Base-by-base conservation (phyloP, 2,329 filamentous ascomycete genomes). In the Aurifilum marmelostoma region DNA sequence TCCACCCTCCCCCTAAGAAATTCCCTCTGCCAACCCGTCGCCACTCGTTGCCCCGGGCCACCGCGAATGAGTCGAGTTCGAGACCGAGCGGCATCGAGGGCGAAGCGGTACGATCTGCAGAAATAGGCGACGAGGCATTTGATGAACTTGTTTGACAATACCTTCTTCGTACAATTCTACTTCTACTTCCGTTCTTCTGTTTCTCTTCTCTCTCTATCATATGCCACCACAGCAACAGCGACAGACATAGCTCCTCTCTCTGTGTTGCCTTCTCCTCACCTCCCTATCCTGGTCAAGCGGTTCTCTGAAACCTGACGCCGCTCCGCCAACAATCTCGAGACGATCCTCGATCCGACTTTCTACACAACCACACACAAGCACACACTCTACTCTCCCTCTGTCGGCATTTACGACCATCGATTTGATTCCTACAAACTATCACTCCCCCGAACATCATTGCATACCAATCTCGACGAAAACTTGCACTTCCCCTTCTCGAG, bases 221-320 rank as follows among this genome's bases (percentile, higher is more conserved):
- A 41, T 41, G 34, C 34, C 32, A 54, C 34, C 12, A 58, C 32
- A 63, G 29, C 58, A 41, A 32, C 58, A 70, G 64, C 54, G 58
- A 63, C 41, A 50, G 66, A 61, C 58, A 62, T 66, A 43, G 56
- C 67, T 68, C 65, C 56, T 54, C 63, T 60, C 63, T 29, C 61
- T 59, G 59, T 56, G 43, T 54, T 59, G 60, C 63, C 65, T 65
- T 54, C 68, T 65, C 50, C 68, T 70, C 68, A 65, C 69, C 63
- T 68, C 50, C 67, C 64, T 66, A 70, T 70, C 66, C 66, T 56
- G 60, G 69, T 66, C 63, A 68, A 41, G 54, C 69, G 66, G 66
- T 62, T 64, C 67, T 68, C 63, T 70, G 69, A 70, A 70, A 70
- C 69, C 66, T 68, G 66, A 66, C 67, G 63, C 68, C 62, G 65